These are phyloP conservation scores for Zizania latifolia DNA, from an alignment of 176 grass and related monocot species.

Conservation along the genomic window DNA sequence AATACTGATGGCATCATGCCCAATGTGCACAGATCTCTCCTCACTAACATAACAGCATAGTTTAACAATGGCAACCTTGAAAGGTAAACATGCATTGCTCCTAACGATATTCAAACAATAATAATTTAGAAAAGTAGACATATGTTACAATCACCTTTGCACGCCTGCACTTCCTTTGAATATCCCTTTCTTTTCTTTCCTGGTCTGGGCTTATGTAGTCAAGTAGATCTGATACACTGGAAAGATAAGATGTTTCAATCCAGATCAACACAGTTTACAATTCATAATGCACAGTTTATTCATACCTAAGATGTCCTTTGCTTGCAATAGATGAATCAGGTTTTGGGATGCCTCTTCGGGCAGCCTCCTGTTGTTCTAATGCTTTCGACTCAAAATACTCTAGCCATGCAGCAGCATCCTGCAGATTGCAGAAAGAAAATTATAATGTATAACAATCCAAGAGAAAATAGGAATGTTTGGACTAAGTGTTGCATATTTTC, in stretches of 20 bases:
- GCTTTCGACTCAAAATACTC: constrained; percentile 99
- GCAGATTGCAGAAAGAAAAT: constrained; percentile 6
- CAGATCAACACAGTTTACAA: constrained; percentile 32
- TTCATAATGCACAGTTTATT: constrained; percentile 36
- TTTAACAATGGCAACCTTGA: neutral
- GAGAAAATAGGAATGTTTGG: constrained; percentile 8
- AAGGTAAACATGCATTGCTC: constrained; percentile 9
- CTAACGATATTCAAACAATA: neutral
- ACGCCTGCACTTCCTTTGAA: constrained; percentile 70
- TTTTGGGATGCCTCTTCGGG: constrained; percentile 89
- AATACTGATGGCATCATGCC: neutral
- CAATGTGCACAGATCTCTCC: neutral
- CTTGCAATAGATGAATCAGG: constrained; percentile 98
- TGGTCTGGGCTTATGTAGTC: constrained; percentile 98
- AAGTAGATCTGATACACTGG: constrained; percentile 98
- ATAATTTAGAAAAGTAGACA: neutral
- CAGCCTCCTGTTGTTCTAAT: constrained; percentile 86
- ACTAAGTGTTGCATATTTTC: neutral
- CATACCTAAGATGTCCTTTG: constrained; percentile 98
- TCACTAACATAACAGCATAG: neutral
- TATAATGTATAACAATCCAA: constrained; percentile 17
- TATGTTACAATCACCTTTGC: constrained; percentile 60
- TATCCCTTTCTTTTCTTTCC: constrained; percentile 82
- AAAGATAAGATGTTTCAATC: constrained; percentile 60
- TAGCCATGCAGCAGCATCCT: constrained; percentile 97